These are phyloP conservation scores for Violaceomyces palustris DNA, from an alignment of 1,284 basidiomycete species.

Conservation along the genomic window DNA sequence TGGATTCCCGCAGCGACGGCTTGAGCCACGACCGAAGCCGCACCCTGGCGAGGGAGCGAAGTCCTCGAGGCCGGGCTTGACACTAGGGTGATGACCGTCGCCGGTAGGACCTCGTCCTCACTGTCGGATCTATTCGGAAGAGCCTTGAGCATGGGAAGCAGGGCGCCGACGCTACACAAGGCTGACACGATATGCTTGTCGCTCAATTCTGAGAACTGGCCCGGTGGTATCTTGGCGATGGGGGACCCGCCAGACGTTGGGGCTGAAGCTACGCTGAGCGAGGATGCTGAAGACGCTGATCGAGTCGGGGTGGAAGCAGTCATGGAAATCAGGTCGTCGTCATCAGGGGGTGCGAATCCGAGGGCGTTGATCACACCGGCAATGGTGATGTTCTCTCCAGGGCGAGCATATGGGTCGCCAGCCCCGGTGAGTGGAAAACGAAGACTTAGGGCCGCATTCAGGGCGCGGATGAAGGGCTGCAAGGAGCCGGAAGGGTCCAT, in stretches of 20 bases:
- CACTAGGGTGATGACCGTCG: slow-evolving; percentile 26
- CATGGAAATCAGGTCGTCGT: slow-evolving; percentile 12
- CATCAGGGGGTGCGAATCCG: slow-evolving; percentile 31
- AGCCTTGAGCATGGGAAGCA: slow-evolving; percentile 25
- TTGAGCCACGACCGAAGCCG: slow-evolving; percentile 33
- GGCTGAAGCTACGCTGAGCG: not conserved
- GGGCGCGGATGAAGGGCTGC: slow-evolving; percentile 30
- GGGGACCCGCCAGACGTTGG: slow-evolving; percentile 10
- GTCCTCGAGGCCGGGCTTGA: slow-evolving; percentile 28
- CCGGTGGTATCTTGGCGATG: slow-evolving; percentile 16
- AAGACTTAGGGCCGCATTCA: slow-evolving; percentile 37
- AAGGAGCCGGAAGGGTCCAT: slow-evolving; percentile 20
- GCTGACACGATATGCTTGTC: slow-evolving; percentile 35
- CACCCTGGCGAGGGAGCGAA: slow-evolving; percentile 26
- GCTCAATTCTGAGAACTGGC: slow-evolving; percentile 21
- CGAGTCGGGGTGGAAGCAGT: slow-evolving; percentile 9
- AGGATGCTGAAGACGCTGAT: not conserved
- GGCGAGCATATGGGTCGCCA: slow-evolving; percentile 48
- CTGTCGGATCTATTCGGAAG: slow-evolving; percentile 20
- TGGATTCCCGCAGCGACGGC: slow-evolving; percentile 31
- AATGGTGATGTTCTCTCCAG: slow-evolving; percentile 41
- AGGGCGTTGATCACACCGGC: slow-evolving; percentile 44
- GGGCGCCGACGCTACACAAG: slow-evolving; percentile 27
- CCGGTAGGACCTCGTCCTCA: slow-evolving; percentile 7
- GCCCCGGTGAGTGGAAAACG: slow-evolving; percentile 46